phyloP scores from a whole-genome alignment of 768 basidiomycete species.

The Amanita exitialis region DNA sequence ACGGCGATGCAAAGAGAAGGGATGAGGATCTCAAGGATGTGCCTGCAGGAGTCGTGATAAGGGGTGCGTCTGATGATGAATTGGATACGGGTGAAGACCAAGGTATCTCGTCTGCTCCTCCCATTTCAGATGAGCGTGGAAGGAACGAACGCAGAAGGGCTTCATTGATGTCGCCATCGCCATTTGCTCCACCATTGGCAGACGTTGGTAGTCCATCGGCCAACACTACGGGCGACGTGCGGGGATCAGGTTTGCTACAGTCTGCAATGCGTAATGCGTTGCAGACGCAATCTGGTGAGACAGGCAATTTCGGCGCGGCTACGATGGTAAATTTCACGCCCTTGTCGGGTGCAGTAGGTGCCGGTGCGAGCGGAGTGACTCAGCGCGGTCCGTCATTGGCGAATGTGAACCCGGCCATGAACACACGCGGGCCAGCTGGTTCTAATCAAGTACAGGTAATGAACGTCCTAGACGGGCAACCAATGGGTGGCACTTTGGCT shows the following conservation, averaged over 20 bases:
- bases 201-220: background rate
- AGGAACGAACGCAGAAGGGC: slow-evolving; percentile 2
- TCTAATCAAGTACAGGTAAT: slow-evolving; percentile 62
- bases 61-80: slow-evolving; percentile 32
- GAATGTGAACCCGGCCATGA: slow-evolving; percentile 76
- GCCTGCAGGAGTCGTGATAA: slow-evolving; percentile 46
- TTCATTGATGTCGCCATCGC: slow-evolving; percentile 3
- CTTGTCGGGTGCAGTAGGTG: slow-evolving; percentile 24
- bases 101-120: slow-evolving; percentile 13
- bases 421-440: slow-evolving; percentile 27
- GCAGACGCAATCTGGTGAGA: slow-evolving; percentile 2
- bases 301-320: slow-evolving; percentile 17
- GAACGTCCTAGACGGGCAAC: slow-evolving; percentile 60
- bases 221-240: slow-evolving; percentile 9
- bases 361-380: slow-evolving; percentile 18
- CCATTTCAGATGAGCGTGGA: slow-evolving; percentile 9
- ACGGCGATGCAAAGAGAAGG: slow-evolving; percentile 28
- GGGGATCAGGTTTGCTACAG: slow-evolving; percentile 3
- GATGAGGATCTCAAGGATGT: slow-evolving; percentile 42
- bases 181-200: slow-evolving; percentile 5
- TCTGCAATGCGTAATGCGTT: background rate
- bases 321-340: slow-evolving; percentile 53
- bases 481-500: slow-evolving; percentile 43
- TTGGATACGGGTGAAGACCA: slow-evolving; percentile 22
- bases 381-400: slow-evolving; percentile 7